These are phyloP conservation scores for Phaeosphaeria sp. DNA, from an alignment of 2,329 filamentous ascomycete genomes.

Conservation along the genomic window DNA sequence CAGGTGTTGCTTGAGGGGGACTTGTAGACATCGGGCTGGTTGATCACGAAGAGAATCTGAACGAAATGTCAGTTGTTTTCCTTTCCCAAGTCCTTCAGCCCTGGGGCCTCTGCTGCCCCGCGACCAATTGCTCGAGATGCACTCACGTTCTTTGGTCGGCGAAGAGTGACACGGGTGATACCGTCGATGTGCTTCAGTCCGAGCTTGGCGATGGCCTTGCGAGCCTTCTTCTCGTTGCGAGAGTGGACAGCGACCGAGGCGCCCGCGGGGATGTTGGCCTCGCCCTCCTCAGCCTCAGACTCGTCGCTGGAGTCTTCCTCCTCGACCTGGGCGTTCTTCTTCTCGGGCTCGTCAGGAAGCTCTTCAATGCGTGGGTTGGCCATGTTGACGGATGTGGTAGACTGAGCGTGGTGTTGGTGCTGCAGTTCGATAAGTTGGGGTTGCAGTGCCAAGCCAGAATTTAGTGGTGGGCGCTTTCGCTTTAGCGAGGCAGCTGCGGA, in stretches of 20 bases:
- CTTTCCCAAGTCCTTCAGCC: slow-evolving; percentile 12
- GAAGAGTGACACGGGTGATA: slow-evolving; percentile 97
- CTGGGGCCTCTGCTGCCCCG: slow-evolving; percentile 13
- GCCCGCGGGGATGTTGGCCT: slow-evolving; percentile 77
- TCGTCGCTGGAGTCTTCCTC: slow-evolving; percentile 75
- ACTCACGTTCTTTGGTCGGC: slow-evolving; percentile 98
- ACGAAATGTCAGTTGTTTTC: slow-evolving; percentile 1
- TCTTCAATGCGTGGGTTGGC: slow-evolving; percentile 98
- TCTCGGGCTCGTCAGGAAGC: slow-evolving; percentile 84
- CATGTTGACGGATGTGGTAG: slow-evolving; percentile 69
- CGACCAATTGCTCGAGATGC: slow-evolving; percentile 22
- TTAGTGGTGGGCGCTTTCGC: slow-evolving; percentile 39
- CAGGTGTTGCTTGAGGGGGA: slow-evolving; percentile 99
- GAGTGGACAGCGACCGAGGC: slow-evolving; percentile 92
- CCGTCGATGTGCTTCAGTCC: slow-evolving; percentile 95
- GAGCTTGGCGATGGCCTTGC: slow-evolving; percentile 98
- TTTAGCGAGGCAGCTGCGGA: slow-evolving; percentile 22
- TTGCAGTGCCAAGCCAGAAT: slow-evolving; percentile 26
- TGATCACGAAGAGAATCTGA: slow-evolving; percentile 99
- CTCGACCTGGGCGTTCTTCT: slow-evolving; percentile 79
- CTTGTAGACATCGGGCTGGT: slow-evolving; percentile 99
- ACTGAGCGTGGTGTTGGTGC: slow-evolving; percentile 21
- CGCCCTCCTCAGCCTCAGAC: slow-evolving; percentile 77
- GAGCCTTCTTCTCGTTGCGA: slow-evolving; percentile 99
- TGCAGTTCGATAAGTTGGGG: slow-evolving; percentile 20